Evolutionary conservation across 768 basidiomycete species (phyloP), one percentile per base, ranked within the genome.

Genomic region (Amanita rimosa): DNA sequence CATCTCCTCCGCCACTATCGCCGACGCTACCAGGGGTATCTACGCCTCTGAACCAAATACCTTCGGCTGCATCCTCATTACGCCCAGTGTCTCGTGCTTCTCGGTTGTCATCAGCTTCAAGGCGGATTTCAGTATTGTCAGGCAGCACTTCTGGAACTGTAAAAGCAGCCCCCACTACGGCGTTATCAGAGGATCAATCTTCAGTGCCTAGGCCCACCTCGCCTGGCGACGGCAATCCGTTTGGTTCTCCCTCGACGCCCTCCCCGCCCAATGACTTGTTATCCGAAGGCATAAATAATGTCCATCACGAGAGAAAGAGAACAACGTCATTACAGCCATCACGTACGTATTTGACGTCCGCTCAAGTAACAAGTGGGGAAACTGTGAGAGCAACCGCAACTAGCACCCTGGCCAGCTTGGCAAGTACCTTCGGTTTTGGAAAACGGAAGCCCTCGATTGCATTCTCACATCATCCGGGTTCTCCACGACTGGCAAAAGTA

Each of bases 11-110:
- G 39, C 43, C 55, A 52, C 54, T 64, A 45, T 61, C 64, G 0
- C 58, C 64, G 34, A 41, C 14, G 33, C 27, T 49, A 27, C 36
- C 40, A 17, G 36, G 33, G 22, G 39, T 17, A 50, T 52, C 27
- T 50, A n/a, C n/a, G n/a, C n/a, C n/a, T n/a, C 45, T 13, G 11
- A 38, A 27, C 35, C 50, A 51, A 17, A 68, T 65, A 4, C 60
- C 67, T 26, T 64, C 69, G n/a, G 67, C 68, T 6, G 66, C 74
- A 9, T 80, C 83, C 0, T 83, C 85, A 0, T 62, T 84, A 41
- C 78, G 86, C 6, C 82, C 86, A 31, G 81, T 73, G 5, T 88
- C 86, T 4, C 74, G 85, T 36, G 78, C 83, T 4, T 87, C 85
- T 2, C 74, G 82, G 14, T 60, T 80, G 17, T 86, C 85, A 2